A percentile compares a stretch with the other conserved stretches of the same genome.
Conservation (phyloP, 2,329 filamentous ascomycete genomes). For the Aspergillus latus region DNA sequence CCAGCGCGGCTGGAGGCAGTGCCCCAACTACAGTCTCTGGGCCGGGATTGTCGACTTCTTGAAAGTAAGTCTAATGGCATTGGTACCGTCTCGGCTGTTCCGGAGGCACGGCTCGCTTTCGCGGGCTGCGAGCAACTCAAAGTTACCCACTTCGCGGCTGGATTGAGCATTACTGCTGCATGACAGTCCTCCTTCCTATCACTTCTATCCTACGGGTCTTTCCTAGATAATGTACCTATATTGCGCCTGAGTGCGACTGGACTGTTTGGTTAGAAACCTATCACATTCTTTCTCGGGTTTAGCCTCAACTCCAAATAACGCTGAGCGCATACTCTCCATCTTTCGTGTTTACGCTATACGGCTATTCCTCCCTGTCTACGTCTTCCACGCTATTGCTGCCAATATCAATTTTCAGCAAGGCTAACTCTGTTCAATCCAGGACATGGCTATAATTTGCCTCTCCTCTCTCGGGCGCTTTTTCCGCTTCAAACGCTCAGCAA, state of each 20-base stretch:
- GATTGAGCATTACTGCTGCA: slow-evolving; percentile 34
- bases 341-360: background rate
- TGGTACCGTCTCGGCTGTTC: slow-evolving; percentile 37
- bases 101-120: slow-evolving; percentile 19
- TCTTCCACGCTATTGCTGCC: background rate
- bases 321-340: background rate
- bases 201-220: slow-evolving; percentile 6
- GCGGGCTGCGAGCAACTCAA: slow-evolving; percentile 23
- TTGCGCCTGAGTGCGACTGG: too few species aligned
- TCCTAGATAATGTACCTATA: slow-evolving; percentile 8
- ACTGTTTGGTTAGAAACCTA: background rate
- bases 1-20: slow-evolving; percentile 89
- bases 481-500: slow-evolving; percentile 34
- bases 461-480: slow-evolving; percentile 45
- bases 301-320: background rate
- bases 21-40: slow-evolving; percentile 95
- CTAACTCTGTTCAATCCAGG: slow-evolving; percentile 34
- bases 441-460: slow-evolving; percentile 49
- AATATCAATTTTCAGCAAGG: slow-evolving; percentile 6
- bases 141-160: slow-evolving; percentile 34
- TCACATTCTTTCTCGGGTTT: background rate
- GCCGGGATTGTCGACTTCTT: slow-evolving; percentile 81
- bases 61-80: slow-evolving; percentile 61
- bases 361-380: background rate
- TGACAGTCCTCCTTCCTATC: slow-evolving; percentile 17